phyloP scores from a whole-genome alignment of 2,329 filamentous ascomycete species.

The Scedosporium aurantiacum region DNA sequence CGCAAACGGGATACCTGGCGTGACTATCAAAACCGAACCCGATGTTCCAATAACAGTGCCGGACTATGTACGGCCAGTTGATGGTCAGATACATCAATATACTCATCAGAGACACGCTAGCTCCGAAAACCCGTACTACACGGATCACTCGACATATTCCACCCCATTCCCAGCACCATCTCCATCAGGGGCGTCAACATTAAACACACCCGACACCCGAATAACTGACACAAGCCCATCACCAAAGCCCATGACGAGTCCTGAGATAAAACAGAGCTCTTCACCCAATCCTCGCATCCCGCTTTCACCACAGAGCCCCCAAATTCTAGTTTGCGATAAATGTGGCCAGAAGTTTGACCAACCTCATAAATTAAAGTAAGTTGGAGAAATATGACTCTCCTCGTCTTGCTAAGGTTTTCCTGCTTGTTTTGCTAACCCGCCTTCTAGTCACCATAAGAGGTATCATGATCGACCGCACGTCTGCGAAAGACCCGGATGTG shows the following conservation, averaged over 20 bases:
- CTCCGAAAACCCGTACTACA: constrained; percentile 11
- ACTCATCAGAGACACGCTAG: constrained; percentile 9
- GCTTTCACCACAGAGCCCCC: constrained; percentile 7
- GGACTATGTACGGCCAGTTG: constrained; percentile 10
- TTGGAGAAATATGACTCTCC: background rate
- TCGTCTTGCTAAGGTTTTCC: background rate
- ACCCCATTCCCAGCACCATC: constrained; percentile 28
- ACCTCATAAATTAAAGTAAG: constrained; percentile 48
- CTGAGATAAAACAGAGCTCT: constrained; percentile 24
- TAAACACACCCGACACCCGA: constrained; percentile 36
- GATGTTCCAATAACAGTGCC: background rate
- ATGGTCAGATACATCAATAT: constrained; percentile 10
- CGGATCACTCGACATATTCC: constrained; percentile 28
- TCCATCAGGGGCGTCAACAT: constrained; percentile 28
- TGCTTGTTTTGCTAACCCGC: constrained; percentile 13
- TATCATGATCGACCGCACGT: constrained; percentile 52
- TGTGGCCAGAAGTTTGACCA: constrained; percentile 41
- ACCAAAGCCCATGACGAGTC: constrained; percentile 24
- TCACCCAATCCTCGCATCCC: constrained; percentile 18
- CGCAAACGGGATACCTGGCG: constrained; percentile 3
- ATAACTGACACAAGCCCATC: constrained; percentile 28
- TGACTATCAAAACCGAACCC: constrained; percentile 5
- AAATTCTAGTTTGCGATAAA: constrained; percentile 26
- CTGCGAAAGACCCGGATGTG: constrained; percentile 39
- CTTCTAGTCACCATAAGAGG: constrained; percentile 43